These are phyloP conservation scores for Podospora bellae-mahoneyi DNA, from an alignment of 495 filamentous ascomycete genomes.

Conservation along the genomic window DNA sequence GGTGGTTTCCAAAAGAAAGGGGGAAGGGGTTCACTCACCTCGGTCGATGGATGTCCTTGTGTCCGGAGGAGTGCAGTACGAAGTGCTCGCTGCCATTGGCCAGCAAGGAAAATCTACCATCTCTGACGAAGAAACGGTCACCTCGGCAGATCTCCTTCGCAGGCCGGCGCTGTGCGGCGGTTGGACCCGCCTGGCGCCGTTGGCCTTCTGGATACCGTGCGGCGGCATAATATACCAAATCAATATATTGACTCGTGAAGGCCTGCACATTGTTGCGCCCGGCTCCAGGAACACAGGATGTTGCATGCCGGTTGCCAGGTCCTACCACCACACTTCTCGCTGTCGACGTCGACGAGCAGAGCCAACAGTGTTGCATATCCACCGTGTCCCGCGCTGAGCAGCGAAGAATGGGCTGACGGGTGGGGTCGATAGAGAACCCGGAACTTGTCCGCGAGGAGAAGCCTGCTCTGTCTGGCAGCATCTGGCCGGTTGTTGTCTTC, in stretches of 20 bases:
- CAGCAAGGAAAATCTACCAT: neutral
- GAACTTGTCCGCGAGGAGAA: neutral
- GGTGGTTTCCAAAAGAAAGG: neutral
- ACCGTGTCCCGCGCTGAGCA: conserved; percentile 11
- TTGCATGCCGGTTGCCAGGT: conserved; percentile 12
- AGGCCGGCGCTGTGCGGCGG: conserved; percentile 15
- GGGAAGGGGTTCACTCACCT: neutral
- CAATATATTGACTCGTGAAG: conserved; percentile 17
- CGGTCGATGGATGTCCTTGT: neutral
- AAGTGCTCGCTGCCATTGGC: neutral
- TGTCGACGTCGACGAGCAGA: neutral
- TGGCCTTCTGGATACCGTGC: conserved; percentile 12
- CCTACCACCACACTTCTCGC: conserved; percentile 7
- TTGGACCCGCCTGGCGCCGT: conserved; percentile 19
- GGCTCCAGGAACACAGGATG: conserved; percentile 12
- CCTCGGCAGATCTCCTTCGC: conserved; percentile 18
- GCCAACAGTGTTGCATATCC: conserved; percentile 9
- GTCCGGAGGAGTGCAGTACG: neutral
- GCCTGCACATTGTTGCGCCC: conserved; percentile 13
- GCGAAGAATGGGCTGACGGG: conserved; percentile 11
- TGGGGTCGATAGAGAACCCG: conserved; percentile 7
- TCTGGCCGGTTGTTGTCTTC: neutral
- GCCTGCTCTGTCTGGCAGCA: neutral
- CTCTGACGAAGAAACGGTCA: neutral
- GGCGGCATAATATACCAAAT: conserved; percentile 14